These are phyloP conservation scores for Aspergillus luchuensis DNA, from an alignment of 2,329 filamentous ascomycete genomes.

Conservation along the genomic window DNA sequence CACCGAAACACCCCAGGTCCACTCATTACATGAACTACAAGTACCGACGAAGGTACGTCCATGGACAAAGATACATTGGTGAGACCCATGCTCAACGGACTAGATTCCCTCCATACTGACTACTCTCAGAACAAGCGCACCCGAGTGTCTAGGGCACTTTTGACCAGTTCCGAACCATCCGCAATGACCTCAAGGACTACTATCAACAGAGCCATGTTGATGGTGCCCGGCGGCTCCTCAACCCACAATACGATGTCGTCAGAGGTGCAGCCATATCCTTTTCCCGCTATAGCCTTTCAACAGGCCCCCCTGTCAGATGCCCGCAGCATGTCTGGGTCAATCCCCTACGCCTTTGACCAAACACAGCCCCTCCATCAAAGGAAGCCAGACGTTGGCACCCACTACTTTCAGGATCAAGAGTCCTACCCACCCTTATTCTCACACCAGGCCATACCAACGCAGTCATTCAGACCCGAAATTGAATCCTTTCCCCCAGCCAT, in stretches of 20 bases:
- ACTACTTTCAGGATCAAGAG: constrained; percentile 3
- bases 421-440: background rate
- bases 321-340: background rate
- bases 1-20: background rate
- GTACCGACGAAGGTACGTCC: background rate
- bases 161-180: background rate
- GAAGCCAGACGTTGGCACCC: background rate
- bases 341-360: constrained; percentile 4
- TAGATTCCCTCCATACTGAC: background rate
- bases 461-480: background rate
- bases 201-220: background rate
- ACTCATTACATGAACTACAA: constrained; percentile 1
- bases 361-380: background rate
- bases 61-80: constrained; percentile 3
- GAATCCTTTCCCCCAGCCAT: background rate
- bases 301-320: constrained; percentile 3
- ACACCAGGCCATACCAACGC: background rate
- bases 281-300: constrained; percentile 2
- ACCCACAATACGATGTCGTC: background rate
- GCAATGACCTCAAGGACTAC: background rate
- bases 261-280: constrained; percentile 2
- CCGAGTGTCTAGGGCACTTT: background rate
- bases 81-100: background rate
- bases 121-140: background rate
- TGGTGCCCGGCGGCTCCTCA: constrained; percentile 1